Evolutionary conservation across 805 yeast species (phyloP).

Genomic region (Metschnikowia dekortorum): DNA sequence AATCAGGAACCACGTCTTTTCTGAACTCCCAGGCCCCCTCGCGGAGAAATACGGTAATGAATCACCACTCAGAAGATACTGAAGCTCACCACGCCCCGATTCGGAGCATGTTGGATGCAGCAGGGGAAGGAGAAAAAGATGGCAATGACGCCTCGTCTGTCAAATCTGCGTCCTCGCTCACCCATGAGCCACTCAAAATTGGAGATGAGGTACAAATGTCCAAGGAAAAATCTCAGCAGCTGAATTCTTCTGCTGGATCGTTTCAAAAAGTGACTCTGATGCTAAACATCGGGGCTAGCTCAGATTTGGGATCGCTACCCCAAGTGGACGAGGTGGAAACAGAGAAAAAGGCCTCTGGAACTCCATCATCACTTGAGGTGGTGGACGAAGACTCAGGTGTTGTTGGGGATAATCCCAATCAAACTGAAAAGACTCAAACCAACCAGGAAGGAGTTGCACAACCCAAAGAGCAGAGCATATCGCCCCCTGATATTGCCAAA

Average conservation of each 20-base stretch:
- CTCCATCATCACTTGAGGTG: constrained; percentile 8
- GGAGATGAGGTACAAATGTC: constrained; percentile 7
- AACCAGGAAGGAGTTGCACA: not conserved
- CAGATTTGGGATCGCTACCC: constrained; percentile 4
- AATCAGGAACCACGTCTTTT: constrained; percentile 15
- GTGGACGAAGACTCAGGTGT: constrained; percentile 6
- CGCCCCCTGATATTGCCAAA: constrained; percentile 4
- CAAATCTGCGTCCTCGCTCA: constrained; percentile 24
- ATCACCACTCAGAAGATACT: constrained; percentile 10
- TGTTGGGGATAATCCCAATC: not conserved
- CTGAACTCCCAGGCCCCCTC: constrained; percentile 28
- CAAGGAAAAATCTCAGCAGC: constrained; percentile 11
- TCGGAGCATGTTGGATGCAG: constrained; percentile 38
- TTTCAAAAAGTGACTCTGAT: constrained; percentile 24
- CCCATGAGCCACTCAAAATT: constrained; percentile 18
- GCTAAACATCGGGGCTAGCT: constrained; percentile 21
- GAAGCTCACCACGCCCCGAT: constrained; percentile 25
- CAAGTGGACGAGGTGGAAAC: constrained; percentile 5
- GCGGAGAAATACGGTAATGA: constrained; percentile 26
- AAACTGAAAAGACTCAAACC: not conserved
- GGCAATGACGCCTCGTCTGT: constrained; percentile 18
- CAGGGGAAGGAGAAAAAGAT: not conserved
- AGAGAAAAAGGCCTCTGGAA: not conserved
- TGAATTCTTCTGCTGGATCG: constrained; percentile 9
- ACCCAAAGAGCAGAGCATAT: not conserved